Percentiles rank a stretch among this genome's conserved stretches.
Evolutionary conservation across 257 asterid genomes (phyloP).

Genomic region (Avicennia marina): DNA sequence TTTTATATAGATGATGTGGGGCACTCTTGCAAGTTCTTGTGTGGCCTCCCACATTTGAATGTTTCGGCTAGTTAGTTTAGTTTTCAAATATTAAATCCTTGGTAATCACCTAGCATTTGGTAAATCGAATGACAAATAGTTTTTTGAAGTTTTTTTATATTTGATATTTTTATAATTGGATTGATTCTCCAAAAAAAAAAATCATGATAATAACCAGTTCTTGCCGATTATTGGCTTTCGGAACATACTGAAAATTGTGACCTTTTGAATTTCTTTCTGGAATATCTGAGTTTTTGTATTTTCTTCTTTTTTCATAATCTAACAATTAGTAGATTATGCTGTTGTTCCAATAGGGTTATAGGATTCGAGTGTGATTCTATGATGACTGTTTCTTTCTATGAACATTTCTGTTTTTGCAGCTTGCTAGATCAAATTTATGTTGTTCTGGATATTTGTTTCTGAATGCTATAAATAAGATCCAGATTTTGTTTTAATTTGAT

Average conservation of each 20-base stretch:
- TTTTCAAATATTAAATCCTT: constrained; percentile 10
- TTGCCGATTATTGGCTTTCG: no score
- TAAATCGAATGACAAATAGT: constrained; percentile 10
- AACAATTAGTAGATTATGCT: neutral
- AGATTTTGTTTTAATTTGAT: constrained; percentile 5
- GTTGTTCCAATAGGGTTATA: neutral
- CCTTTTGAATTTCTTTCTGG: no score
- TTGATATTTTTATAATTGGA: no score
- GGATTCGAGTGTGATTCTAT: neutral
- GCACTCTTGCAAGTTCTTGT: constrained; percentile 4
- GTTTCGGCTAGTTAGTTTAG: constrained; percentile 6
- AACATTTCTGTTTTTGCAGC: neutral
- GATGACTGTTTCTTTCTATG: constrained; percentile 1
- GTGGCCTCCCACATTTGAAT: neutral
- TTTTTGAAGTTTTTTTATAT: no score
- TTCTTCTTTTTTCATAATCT: neutral
- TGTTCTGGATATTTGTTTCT: constrained; percentile 13
- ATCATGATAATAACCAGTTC: no score
- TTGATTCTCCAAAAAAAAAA: no score
- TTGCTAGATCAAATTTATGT: neutral
- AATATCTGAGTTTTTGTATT: no score
- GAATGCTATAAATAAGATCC: constrained; percentile 7
- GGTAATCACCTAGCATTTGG: neutral
- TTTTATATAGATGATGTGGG: constrained; percentile 4
- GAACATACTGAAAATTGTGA: no score